phyloP scores from a whole-genome alignment of 768 basidiomycete species.

The Mycena albidolilacea region DNA sequence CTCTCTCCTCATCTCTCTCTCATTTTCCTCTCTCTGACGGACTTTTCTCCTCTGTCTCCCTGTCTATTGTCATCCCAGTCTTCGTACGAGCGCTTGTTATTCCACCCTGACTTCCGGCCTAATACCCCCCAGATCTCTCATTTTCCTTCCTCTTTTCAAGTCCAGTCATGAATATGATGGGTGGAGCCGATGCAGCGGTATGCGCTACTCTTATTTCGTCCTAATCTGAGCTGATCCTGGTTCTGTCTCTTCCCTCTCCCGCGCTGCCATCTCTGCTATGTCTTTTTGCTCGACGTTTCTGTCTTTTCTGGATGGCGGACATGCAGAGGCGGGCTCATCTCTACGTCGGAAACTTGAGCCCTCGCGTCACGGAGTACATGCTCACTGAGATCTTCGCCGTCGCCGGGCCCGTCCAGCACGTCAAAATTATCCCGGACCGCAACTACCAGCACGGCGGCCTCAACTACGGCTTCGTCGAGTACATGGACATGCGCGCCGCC shows the following conservation, averaged over 20 bases:
- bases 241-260: conserved; percentile 40
- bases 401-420: conserved; percentile 96
- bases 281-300: conserved; percentile 44
- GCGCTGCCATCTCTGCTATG: conserved; percentile 5
- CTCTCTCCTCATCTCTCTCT: conserved; percentile 52
- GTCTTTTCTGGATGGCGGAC: conserved; percentile 43
- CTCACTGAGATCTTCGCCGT: conserved; percentile 98
- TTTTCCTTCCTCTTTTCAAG: conserved; percentile 67
- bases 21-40: conserved; percentile 47
- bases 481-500: conserved; percentile 98
- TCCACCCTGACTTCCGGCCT: conserved; percentile 41
- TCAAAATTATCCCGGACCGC: conserved; percentile 99
- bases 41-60: conserved; percentile 55
- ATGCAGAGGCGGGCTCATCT: conserved; percentile 92
- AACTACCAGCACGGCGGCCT: conserved; percentile 99
- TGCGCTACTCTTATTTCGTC: conserved; percentile 50
- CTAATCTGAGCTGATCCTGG: conserved; percentile 50
- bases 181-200: conserved; percentile 85
- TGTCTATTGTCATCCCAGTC: conserved; percentile 64
- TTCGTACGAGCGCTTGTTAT: conserved; percentile 56
- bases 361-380: conserved; percentile 99
- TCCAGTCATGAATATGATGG: conserved; percentile 82
- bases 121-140: conserved; percentile 56
- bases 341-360: conserved; percentile 98
- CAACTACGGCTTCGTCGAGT: conserved; percentile 99